Base-by-base conservation (phyloP, 2,329 filamentous ascomycete genomes). In the Diaporthe sp. region DNA sequence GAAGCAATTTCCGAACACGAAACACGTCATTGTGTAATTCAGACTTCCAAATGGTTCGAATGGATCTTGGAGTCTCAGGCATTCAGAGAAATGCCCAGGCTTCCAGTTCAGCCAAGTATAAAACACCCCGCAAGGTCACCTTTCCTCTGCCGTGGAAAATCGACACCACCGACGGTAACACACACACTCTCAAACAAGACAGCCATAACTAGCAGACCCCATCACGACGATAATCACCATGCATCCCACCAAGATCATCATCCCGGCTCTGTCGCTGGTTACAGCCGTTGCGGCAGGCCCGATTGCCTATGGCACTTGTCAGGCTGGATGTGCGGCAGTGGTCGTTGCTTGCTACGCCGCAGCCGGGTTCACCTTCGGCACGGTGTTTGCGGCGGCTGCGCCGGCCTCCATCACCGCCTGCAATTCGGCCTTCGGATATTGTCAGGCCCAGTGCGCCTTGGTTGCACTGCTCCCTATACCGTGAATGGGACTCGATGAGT, bases 361-460 rank as follows among this genome's bases (percentile, higher is more conserved):
- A 2, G 73, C 73, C 17, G 65, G 73, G 1, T 19, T 25, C 25
- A 61, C 19, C 4, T 44, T 74, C 5, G 65, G 73, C 9, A 62
- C 25, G 3, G 57, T 57, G 4, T n/a, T 25, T 19, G n/a, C n/a
- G 1, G 7, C 25, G 4, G 73, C n/a, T 19, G 46, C 44, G 4
- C 57, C 55, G 15, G 37, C 57, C n/a, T 15, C 57, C 22, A 55
- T 74, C 10, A 25, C n/a, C 4, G 55, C 12, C 4, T 74, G 65
- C 61, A 70, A 70, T 25, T 0, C 25, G 8, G 55, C 73, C 2
- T 62, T 61, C 19, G 22, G 44, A 4, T 39, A 25, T 3, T 74
- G 55, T 22, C 34, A 55, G n/a, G 65, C 34, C 8, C 6, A 17
- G 3, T 70, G 65, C n/a, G 42, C 22, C 37, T 6, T 51, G 7